phyloP scores from a whole-genome alignment of 768 basidiomycete genomes.

The Daedaleopsis nitida region DNA sequence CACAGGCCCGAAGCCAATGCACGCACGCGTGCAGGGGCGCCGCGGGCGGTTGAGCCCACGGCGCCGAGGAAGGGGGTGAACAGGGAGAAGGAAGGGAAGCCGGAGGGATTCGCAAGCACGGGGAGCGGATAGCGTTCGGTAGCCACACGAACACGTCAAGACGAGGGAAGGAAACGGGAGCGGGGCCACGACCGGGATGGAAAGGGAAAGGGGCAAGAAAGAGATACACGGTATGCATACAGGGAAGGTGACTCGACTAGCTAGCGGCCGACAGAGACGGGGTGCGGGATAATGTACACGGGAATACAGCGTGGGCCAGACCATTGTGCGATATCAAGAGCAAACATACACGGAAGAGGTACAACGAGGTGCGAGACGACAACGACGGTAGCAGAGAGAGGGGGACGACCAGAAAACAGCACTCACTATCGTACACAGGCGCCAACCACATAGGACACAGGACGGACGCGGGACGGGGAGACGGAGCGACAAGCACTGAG shows the following conservation, averaged over 20 bases:
- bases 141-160: background rate
- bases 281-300: constrained; percentile 11
- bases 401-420: constrained; percentile 6
- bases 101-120: background rate
- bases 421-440: constrained; percentile 16
- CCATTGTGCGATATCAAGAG: constrained; percentile 14
- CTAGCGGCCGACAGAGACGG: background rate
- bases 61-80: background rate
- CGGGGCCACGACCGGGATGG: background rate
- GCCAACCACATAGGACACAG: background rate
- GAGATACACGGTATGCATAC: background rate
- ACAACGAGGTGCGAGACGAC: background rate
- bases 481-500: background rate
- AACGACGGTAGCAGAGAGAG: background rate
- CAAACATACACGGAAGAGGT: background rate
- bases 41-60: background rate
- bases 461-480: background rate
- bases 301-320: constrained; percentile 7
- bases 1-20: constrained; percentile 16
- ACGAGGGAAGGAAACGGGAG: background rate
- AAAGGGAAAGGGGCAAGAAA: background rate
- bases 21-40: constrained; percentile 10
- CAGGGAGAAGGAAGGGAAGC: background rate
- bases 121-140: background rate
- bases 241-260: background rate